Evolutionary conservation across 2,329 filamentous ascomycete species (phyloP), one percentile per base, ranked within the genome.

Genomic region (Grosmannia penicillata): DNA sequence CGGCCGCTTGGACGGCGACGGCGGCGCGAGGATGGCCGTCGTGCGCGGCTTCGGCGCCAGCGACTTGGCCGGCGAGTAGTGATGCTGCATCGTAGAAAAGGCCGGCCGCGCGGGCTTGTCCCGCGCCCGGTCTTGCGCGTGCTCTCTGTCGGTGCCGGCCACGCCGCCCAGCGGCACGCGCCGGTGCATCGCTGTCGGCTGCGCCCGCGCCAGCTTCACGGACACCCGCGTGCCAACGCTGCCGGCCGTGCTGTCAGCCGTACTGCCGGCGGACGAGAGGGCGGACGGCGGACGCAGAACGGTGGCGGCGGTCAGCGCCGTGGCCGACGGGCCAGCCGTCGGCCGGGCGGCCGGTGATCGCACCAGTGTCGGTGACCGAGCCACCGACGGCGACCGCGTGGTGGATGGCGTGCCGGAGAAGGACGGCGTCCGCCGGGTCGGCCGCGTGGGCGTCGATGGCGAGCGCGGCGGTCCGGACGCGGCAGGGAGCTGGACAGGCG

Each of bases 71-170:
- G 78, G 77, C 22, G 72, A 77, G 57, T 72, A 80, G 56, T 80
- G 74, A 47, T 81, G 75, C 47, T 81, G 75, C 28, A 72, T 65
- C 1, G 70, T 78, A 34, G 63, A 70, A 55, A 80, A 80, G 33
- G 66, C 59, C 0, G 74, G 72, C 8, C 67, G 66, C 11, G 27
- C 6, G 27, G 27, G n/a, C 27, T n/a, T 14, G 27, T 15, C n/a
- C 10, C n/a, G n/a, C n/a, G n/a, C n/a, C n/a, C n/a, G n/a, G n/a
- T n/a, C n/a, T n/a, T n/a, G n/a, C n/a, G n/a, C n/a, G n/a, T n/a
- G n/a, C n/a, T n/a, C n/a, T n/a, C n/a, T n/a, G n/a, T n/a, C n/a
- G n/a, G n/a, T n/a, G n/a, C n/a, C n/a, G n/a, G n/a, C n/a, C n/a
- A n/a, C n/a, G n/a, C n/a, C n/a, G n/a, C n/a, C n/a, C n/a, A n/a